A percentile compares a stretch with the other conserved stretches of the same genome.
phyloP scores from a whole-genome alignment of 2,329 filamentous ascomycete genomes.

The Penicillium sp. region DNA sequence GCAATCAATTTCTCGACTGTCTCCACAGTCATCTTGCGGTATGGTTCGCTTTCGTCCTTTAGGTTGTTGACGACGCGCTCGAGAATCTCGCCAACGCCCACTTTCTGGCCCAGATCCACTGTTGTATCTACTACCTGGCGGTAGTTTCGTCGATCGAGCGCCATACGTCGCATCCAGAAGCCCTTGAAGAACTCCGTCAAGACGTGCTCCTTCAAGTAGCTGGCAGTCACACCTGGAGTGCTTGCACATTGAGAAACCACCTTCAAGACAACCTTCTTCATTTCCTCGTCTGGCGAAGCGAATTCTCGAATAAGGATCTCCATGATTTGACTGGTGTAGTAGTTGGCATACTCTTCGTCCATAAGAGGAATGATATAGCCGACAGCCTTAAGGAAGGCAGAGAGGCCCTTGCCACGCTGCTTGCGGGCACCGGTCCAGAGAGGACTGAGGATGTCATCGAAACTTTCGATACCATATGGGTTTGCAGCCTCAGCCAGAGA shows the following conservation, averaged over 20 bases:
- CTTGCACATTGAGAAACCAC: conserved; percentile 94
- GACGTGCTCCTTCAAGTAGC: conserved; percentile 92
- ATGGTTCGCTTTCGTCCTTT: conserved; percentile 96
- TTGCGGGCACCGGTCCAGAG: conserved; percentile 95
- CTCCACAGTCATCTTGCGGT: conserved; percentile 98
- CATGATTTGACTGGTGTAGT: conserved; percentile 98
- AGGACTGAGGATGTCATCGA: conserved; percentile 95
- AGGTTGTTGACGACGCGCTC: conserved; percentile 91
- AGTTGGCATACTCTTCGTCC: conserved; percentile 99
- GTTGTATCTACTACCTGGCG: conserved; percentile 97
- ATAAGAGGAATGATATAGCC: conserved; percentile 98
- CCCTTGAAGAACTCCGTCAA: conserved; percentile 97
- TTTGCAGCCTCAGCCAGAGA: conserved; percentile 94
- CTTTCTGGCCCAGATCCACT: conserved; percentile 93
- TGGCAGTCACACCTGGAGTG: conserved; percentile 90
- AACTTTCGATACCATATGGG: conserved; percentile 98
- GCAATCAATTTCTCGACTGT: conserved; percentile 96
- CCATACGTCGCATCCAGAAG: conserved; percentile 98
- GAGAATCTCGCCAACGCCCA: conserved; percentile 93
- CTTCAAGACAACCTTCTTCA: conserved; percentile 99
- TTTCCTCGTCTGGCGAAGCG: conserved; percentile 94
- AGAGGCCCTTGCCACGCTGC: conserved; percentile 92
- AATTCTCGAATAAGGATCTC: conserved; percentile 96
- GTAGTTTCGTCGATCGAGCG: conserved; percentile 95
- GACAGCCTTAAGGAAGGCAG: conserved; percentile 94